phyloP scores from a whole-genome alignment of 2,329 filamentous ascomycete genomes.

The Monilinia aucupariae region DNA sequence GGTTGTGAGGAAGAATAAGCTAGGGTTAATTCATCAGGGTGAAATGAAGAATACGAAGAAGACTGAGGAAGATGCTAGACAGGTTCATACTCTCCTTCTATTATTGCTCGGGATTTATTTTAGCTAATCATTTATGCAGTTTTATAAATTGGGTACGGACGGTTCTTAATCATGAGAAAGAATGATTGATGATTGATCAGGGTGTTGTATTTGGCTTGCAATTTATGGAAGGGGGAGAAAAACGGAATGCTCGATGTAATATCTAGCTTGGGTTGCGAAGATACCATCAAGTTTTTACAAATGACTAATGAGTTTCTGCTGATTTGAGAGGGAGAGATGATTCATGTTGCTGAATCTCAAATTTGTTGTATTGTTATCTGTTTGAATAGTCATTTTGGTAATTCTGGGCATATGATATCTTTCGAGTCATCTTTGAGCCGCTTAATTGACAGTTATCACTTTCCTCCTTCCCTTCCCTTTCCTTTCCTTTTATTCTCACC shows the following conservation, averaged over 20 bases:
- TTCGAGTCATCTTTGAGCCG: too few relatives aligned
- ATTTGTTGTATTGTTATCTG: background rate
- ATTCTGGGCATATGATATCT: too few relatives aligned
- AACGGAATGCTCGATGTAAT: background rate
- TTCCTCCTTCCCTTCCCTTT: too few relatives aligned
- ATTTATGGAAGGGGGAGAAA: background rate
- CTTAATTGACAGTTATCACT: too few relatives aligned
- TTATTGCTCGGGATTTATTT: background rate
- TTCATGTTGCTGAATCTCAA: background rate
- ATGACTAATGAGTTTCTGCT: background rate
- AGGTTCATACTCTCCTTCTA: background rate
- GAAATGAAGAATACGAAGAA: constrained; percentile 61
- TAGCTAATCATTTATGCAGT: constrained; percentile 9
- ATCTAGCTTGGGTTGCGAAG: background rate
- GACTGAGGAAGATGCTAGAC: constrained; percentile 59
- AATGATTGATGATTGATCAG: background rate
- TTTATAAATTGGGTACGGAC: constrained; percentile 2
- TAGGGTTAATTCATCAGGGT: constrained; percentile 67
- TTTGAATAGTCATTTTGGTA: background rate
- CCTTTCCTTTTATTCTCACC: too few relatives aligned
- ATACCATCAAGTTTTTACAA: background rate
- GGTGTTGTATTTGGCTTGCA: background rate
- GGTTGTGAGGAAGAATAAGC: constrained; percentile 52
- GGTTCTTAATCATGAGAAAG: background rate
- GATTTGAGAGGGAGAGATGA: background rate